Conservation (phyloP, 2,329 filamentous ascomycete genomes). For the Claviceps humidiphila region DNA sequence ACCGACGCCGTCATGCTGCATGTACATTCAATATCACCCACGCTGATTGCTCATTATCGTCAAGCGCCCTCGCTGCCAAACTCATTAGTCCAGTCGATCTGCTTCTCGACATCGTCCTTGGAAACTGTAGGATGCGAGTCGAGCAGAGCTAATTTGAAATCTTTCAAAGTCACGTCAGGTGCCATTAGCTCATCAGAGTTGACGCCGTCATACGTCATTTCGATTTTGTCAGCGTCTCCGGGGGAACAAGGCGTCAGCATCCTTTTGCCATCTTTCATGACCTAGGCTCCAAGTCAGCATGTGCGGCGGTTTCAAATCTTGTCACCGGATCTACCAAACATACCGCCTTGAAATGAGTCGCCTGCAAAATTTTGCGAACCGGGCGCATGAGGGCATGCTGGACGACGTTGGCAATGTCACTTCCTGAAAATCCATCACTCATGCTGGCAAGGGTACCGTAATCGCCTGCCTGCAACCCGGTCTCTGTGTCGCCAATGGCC, state of each 20-base stretch:
- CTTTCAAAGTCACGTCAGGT: slow-evolving; percentile 74
- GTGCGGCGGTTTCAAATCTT: background rate
- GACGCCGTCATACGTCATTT: slow-evolving; percentile 89
- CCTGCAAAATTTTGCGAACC: slow-evolving; percentile 89
- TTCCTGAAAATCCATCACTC: slow-evolving; percentile 89
- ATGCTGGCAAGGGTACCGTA: slow-evolving; percentile 67
- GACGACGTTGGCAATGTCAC: slow-evolving; percentile 89
- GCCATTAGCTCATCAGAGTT: slow-evolving; percentile 75
- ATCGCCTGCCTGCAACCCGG: slow-evolving; percentile 64
- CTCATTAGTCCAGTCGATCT: slow-evolving; percentile 87
- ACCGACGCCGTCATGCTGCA: slow-evolving; percentile 16
- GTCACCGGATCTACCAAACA: slow-evolving; percentile 9
- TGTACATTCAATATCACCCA: slow-evolving; percentile 9
- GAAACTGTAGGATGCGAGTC: slow-evolving; percentile 83
- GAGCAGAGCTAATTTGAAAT: slow-evolving; percentile 88
- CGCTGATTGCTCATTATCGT: slow-evolving; percentile 4
- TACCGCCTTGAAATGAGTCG: slow-evolving; percentile 95
- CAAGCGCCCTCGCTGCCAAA: slow-evolving; percentile 79
- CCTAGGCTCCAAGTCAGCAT: slow-evolving; percentile 31
- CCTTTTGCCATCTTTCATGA: slow-evolving; percentile 51
- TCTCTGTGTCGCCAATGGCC: slow-evolving; percentile 84
- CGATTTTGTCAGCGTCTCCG: slow-evolving; percentile 69
- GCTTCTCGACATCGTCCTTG: slow-evolving; percentile 67
- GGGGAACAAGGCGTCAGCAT: slow-evolving; percentile 87
- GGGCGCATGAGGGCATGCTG: slow-evolving; percentile 97